Evolutionary conservation across 75 land plant genomes (phyloP).

Genomic region (Cryptomeria japonica): DNA sequence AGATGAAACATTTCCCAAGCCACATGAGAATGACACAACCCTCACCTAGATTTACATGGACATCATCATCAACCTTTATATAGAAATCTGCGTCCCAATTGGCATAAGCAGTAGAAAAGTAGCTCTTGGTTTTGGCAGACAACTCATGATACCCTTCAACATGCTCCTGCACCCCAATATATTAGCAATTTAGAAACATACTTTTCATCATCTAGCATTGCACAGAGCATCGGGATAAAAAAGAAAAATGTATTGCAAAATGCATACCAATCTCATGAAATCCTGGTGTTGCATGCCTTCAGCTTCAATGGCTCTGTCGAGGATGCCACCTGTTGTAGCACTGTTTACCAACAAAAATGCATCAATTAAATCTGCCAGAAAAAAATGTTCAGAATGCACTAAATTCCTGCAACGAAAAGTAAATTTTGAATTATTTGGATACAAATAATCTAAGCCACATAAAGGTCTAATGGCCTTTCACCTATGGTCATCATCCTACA

Average conservation of each 20-base stretch:
- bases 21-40: background rate
- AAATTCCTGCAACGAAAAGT: background rate
- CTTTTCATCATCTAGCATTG: no score
- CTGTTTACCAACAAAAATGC: conserved; percentile 15
- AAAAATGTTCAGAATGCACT: background rate
- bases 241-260: background rate
- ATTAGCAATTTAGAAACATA: background rate
- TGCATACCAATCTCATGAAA: conserved; percentile 38
- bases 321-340: conserved; percentile 54
- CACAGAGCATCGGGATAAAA: background rate
- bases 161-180: conserved; percentile 4
- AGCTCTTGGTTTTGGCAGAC: conserved; percentile 72
- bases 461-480: background rate
- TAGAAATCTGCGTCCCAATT: conserved; percentile 84
- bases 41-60: conserved; percentile 73
- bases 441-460: background rate
- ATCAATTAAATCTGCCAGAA: background rate
- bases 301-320: conserved; percentile 54
- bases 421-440: background rate
- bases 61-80: conserved; percentile 79
- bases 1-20: background rate
- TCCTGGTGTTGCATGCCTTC: conserved; percentile 38
- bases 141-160: conserved; percentile 43
- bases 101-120: conserved; percentile 63
- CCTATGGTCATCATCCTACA: background rate